These are phyloP conservation scores for Inga oerstediana DNA, from an alignment of 306 rosid genomes.

Conservation along the genomic window DNA sequence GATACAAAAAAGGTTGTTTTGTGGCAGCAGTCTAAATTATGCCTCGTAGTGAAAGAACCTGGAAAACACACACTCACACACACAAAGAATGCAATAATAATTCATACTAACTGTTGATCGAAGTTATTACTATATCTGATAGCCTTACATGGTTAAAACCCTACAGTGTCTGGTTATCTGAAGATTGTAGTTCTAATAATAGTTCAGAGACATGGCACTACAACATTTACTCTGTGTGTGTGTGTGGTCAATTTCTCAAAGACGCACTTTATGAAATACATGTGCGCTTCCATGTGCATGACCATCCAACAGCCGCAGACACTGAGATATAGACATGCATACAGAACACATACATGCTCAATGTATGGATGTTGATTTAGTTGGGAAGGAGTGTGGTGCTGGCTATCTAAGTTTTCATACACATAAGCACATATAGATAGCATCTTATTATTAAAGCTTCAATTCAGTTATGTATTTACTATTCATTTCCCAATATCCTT, in stretches of 20 bases:
- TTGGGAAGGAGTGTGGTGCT: conserved; percentile 11
- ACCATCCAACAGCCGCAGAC: conserved; percentile 7
- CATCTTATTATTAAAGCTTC: conserved; percentile 21
- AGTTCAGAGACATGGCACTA: conserved; percentile 13
- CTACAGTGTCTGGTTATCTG: conserved; percentile 8
- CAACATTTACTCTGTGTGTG: background rate
- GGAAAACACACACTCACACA: background rate
- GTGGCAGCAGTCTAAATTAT: conserved; percentile 19
- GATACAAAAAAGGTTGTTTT: conserved; percentile 26
- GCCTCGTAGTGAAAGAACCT: conserved; percentile 33
- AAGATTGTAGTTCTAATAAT: background rate
- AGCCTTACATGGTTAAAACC: conserved; percentile 25
- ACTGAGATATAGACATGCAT: conserved; percentile 12
- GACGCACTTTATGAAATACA: background rate
- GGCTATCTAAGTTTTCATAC: conserved; percentile 15
- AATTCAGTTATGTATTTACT: conserved; percentile 13
- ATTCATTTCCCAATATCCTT: conserved; percentile 19
- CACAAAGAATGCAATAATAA: background rate
- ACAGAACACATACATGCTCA: conserved; percentile 12
- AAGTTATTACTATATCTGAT: conserved; percentile 9
- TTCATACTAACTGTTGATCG: conserved; percentile 1
- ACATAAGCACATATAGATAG: conserved; percentile 6
- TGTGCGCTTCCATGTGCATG: background rate
- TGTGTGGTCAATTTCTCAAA: background rate
- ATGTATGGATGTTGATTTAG: conserved; percentile 20